A percentile compares a stretch with the other conserved stretches of the same genome.
Conservation (phyloP, 164 flowering plant species). For the Vitis cinerea region DNA sequence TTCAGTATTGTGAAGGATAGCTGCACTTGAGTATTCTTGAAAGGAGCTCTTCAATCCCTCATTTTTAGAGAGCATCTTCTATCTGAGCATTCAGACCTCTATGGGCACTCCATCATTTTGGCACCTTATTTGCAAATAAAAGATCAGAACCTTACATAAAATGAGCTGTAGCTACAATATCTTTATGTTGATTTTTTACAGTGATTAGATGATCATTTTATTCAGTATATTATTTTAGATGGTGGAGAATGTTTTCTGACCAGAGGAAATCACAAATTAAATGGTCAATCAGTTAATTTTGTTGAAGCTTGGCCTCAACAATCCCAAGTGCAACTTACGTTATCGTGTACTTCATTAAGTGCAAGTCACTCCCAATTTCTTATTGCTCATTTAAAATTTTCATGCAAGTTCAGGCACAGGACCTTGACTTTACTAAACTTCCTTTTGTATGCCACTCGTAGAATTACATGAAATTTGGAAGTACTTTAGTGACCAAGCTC, state of each 20-base stretch:
- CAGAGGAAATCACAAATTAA: neutral
- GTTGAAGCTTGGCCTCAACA: too few species aligned
- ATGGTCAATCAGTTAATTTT: too few species aligned
- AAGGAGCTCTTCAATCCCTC: neutral
- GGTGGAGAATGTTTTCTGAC: neutral
- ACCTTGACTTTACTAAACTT: too few species aligned
- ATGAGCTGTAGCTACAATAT: neutral
- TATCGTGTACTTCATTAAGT: too few species aligned
- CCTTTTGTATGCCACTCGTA: too few species aligned
- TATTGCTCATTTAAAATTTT: too few species aligned
- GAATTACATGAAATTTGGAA: too few species aligned
- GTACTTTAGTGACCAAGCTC: neutral
- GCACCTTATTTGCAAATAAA: neutral
- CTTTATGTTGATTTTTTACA: neutral
- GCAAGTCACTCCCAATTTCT: too few species aligned
- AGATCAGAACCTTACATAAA: neutral
- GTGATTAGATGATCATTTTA: neutral
- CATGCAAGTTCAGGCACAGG: too few species aligned
- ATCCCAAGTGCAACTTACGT: too few species aligned
- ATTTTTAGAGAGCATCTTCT: neutral
- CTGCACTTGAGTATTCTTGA: neutral
- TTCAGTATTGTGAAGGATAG: neutral
- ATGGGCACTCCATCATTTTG: neutral
- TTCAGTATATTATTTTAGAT: neutral
- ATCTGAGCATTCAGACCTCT: neutral